phyloP scores from a whole-genome alignment of 805 yeast genomes.

The Saccharomycopsis sp. region DNA sequence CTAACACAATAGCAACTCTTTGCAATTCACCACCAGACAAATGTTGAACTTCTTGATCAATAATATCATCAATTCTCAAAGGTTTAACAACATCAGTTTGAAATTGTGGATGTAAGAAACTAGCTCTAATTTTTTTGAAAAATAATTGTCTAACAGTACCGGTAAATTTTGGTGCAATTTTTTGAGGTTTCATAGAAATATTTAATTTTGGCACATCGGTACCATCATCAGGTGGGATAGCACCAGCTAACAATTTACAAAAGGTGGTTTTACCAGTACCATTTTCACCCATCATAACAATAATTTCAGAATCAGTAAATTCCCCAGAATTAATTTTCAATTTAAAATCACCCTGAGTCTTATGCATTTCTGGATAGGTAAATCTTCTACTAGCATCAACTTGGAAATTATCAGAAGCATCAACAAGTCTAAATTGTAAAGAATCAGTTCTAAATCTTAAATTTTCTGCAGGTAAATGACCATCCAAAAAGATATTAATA shows the following conservation, averaged over 20 bases:
- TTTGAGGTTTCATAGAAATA: conserved; percentile 98
- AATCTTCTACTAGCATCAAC: conserved; percentile 75
- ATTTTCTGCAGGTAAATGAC: conserved; percentile 95
- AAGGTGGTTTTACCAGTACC: conserved; percentile 99
- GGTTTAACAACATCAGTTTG: conserved; percentile 98
- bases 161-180: conserved; percentile 96
- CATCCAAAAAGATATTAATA: conserved; percentile 95
- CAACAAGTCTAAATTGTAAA: conserved; percentile 85
- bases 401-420: conserved; percentile 72
- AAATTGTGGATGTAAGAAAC: conserved; percentile 93
- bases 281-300: conserved; percentile 99
- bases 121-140: conserved; percentile 91
- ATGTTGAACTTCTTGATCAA: conserved; percentile 96
- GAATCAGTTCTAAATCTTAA: conserved; percentile 95
- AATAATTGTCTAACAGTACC: conserved; percentile 98
- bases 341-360: conserved; percentile 95
- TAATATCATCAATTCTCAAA: conserved; percentile 82
- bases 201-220: conserved; percentile 77
- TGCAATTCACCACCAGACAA: conserved; percentile 99
- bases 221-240: conserved; percentile 77
- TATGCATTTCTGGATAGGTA: conserved; percentile 72
- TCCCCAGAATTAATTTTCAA: conserved; percentile 78
- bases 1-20: conserved; percentile 95
- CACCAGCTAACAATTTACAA: conserved; percentile 93
- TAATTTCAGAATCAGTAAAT: conserved; percentile 91